These are phyloP conservation scores for Arthrobotrys sphaeroides DNA, from an alignment of 2,329 filamentous ascomycete genomes.

Conservation along the genomic window DNA sequence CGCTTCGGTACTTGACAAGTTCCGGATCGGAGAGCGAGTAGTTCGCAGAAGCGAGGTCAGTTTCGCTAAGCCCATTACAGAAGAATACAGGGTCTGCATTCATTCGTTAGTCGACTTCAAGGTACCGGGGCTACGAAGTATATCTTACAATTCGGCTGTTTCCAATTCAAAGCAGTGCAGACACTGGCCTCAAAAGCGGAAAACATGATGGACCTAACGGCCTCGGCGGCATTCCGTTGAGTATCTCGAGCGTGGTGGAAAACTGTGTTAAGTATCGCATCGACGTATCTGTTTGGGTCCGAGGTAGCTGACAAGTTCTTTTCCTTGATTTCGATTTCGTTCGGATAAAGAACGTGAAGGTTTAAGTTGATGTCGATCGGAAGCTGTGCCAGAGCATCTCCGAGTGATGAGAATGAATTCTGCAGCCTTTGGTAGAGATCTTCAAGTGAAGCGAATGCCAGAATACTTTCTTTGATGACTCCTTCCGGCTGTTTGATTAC, in stretches of 20 bases:
- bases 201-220: constrained; percentile 88
- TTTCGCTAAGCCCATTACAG: constrained; percentile 85
- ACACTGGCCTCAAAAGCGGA: constrained; percentile 90
- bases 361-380: constrained; percentile 86
- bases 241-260: constrained; percentile 86
- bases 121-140: neutral
- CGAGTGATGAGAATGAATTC: constrained; percentile 79
- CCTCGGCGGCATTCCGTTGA: constrained; percentile 73
- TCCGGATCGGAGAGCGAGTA: constrained; percentile 70
- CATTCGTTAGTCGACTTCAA: neutral
- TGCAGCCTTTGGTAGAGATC: constrained; percentile 77
- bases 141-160: constrained; percentile 87
- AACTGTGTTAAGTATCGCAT: constrained; percentile 82
- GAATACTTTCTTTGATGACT: constrained; percentile 34
- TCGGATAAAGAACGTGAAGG: constrained; percentile 89
- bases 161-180: constrained; percentile 97
- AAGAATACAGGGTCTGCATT: constrained; percentile 81
- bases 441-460: constrained; percentile 63
- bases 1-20: constrained; percentile 65
- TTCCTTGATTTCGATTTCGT: constrained; percentile 74
- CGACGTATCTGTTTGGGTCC: constrained; percentile 87
- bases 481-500: constrained; percentile 38
- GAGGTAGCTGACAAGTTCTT: constrained; percentile 76
- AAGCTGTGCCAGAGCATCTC: constrained; percentile 77
- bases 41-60: constrained; percentile 60